Base-by-base conservation (phyloP, 208 protist species). In the Wallacemonas sp. region DNA sequence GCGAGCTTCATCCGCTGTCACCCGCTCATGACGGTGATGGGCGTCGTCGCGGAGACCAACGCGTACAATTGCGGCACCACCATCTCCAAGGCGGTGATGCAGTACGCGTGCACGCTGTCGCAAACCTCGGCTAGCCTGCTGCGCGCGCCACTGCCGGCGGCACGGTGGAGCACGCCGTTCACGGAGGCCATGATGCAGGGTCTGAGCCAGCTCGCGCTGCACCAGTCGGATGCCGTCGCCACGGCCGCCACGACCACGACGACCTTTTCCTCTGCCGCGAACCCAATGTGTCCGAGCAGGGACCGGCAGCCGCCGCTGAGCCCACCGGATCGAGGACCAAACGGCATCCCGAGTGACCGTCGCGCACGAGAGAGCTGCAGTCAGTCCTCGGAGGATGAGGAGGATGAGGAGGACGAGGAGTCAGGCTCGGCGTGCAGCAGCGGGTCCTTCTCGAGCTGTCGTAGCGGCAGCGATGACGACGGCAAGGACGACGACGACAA, bases 161-260 rank as follows among this genome's bases (percentile, higher is more conserved):
- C 54, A 29, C 42, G 52, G 23, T 86, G 80, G 76, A 72, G 69
- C 38, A 86, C 80, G 22, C 80, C 80, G 8, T 86, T 79, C 67
- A 86, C 76, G 5, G 75, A 79, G 64, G 68, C 76, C 48, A 82
- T 86, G 80, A 86, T 86, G 80, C 63, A 72, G 2, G 75, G 80
- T 14, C 48, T 86, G 44, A 79, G 72, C 41, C 61, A 81, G 67
- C 80, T 86, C 29, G 80, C 80, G 28, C 46, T 59, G 45, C 36
- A 59, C 8, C 70, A 71, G 20, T 44, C 61, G 23, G 50, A 76
- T n/a, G n/a, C n/a, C n/a, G n/a, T n/a, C n/a, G n/a, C n/a, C n/a
- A 28, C 63, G 3, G 39, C 48, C 18, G 41, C n/a, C 10, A 31
- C 38, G 18, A 42, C 32, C 55, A 20, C 11, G 26, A 25, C 14